Evolutionary conservation across 106 monocot genomes (phyloP).

Genomic region (Amphibolis antarctica): DNA sequence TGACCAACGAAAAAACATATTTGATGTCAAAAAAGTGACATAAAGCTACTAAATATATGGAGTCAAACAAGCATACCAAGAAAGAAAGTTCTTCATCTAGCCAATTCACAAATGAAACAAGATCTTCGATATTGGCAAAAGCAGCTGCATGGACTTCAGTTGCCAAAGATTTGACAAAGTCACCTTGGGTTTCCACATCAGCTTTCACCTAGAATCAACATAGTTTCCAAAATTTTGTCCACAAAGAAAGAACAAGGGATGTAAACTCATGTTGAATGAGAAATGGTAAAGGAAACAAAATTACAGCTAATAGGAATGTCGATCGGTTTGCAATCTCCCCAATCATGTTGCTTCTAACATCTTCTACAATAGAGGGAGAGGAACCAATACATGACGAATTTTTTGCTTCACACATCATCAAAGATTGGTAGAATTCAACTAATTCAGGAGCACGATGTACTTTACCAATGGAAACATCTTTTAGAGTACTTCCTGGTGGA

Average conservation of each 20-base stretch:
- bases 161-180: slow-evolving; percentile 78
- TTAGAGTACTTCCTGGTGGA: slow-evolving; percentile 32
- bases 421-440: slow-evolving; percentile 82
- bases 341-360: slow-evolving; percentile 83
- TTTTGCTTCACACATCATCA: slow-evolving; percentile 91
- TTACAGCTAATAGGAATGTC: slow-evolving; percentile 77
- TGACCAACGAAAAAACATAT: neutral
- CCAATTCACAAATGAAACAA: slow-evolving; percentile 89
- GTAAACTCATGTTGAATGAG: neutral
- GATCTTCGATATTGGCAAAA: slow-evolving; percentile 63
- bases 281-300: neutral
- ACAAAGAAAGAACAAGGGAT: neutral
- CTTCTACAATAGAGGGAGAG: slow-evolving; percentile 27
- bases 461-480: slow-evolving; percentile 30
- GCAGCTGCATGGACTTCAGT: slow-evolving; percentile 59
- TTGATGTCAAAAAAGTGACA: neutral
- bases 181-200: slow-evolving; percentile 96
- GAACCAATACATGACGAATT: slow-evolving; percentile 30
- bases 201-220: slow-evolving; percentile 68
- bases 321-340: slow-evolving; percentile 93
- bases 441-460: slow-evolving; percentile 90
- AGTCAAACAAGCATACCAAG: slow-evolving; percentile 38
- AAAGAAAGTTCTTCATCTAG: slow-evolving; percentile 98
- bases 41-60: neutral
- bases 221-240: neutral